A percentile compares a stretch with the other conserved stretches of the same genome.
Evolutionary conservation across 352 stramenopile genomes (phyloP).

Genomic region (Globisporangium cylindrosporum): DNA sequence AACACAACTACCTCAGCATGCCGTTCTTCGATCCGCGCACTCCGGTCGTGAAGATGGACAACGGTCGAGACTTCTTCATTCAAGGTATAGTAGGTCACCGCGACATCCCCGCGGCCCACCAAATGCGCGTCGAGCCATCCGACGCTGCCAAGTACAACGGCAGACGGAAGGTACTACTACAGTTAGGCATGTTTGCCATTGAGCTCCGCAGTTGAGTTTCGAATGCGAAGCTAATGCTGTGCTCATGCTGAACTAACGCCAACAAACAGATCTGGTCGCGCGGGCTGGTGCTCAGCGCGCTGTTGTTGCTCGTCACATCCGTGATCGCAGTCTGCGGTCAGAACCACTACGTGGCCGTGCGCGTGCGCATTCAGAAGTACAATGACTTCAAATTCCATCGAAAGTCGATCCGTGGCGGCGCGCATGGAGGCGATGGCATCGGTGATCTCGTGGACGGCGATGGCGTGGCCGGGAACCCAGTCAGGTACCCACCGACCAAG

Average conservation of each 20-base stretch:
- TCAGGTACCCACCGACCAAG: conserved; percentile 47
- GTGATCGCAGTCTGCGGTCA: conserved; percentile 6
- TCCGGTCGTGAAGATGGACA: conserved; percentile 7
- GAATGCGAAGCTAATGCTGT: background rate
- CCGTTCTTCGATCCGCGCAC: background rate
- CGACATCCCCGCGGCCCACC: conserved; percentile 1
- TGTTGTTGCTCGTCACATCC: background rate
- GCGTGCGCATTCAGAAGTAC: conserved; percentile 22
- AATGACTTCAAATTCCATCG: conserved; percentile 23
- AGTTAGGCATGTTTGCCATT: background rate
- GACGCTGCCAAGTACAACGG: conserved; percentile 8
- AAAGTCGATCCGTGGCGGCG: conserved; percentile 42
- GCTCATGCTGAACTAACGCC: no score
- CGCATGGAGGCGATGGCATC: conserved; percentile 21
- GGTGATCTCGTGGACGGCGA: conserved; percentile 43
- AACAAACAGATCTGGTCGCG: conserved; percentile 7
- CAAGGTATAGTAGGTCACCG: conserved; percentile 11
- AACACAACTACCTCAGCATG: background rate
- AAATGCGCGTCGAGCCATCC: background rate
- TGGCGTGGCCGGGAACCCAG: conserved; percentile 51
- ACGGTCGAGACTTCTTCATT: conserved; percentile 15
- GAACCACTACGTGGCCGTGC: conserved; percentile 2
- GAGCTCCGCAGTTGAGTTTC: background rate
- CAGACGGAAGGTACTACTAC: conserved; percentile 4
- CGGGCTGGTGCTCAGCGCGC: background rate